A percentile compares a stretch with the other conserved stretches of the same genome.
phyloP scores from a whole-genome alignment of 371 early-diverging fungal species.

The Lichtheimia ramosa region DNA sequence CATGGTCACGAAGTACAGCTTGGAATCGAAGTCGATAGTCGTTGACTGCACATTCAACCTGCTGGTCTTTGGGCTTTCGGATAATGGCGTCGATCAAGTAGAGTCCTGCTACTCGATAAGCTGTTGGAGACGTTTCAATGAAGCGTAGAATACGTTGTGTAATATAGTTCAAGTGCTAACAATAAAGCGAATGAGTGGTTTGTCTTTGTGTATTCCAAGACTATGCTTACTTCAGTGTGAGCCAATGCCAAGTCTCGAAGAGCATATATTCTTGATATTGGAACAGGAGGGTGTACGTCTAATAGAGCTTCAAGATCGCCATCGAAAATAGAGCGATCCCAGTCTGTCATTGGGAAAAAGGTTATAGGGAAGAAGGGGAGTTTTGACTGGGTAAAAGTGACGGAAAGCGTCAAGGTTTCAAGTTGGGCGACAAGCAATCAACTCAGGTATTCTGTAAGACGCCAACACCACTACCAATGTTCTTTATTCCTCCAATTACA shows the following conservation, averaged over 20 bases:
- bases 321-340: slow-evolving; percentile 56
- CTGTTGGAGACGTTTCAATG: slow-evolving; percentile 52
- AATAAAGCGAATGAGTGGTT: neutral
- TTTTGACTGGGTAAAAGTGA: too few species aligned
- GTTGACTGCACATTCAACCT: slow-evolving; percentile 10
- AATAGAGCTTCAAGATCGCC: slow-evolving; percentile 51
- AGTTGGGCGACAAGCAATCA: too few species aligned
- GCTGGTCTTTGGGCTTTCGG: slow-evolving; percentile 25
- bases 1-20: slow-evolving; percentile 29
- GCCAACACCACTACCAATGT: too few species aligned
- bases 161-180: slow-evolving; percentile 53
- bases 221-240: slow-evolving; percentile 48
- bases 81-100: slow-evolving; percentile 67
- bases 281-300: slow-evolving; percentile 54
- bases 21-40: slow-evolving; percentile 40
- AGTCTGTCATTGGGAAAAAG: neutral
- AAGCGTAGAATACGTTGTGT: slow-evolving; percentile 52
- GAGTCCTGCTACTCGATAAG: slow-evolving; percentile 61
- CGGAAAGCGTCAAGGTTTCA: too few species aligned
- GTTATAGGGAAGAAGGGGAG: too few species aligned
- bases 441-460: too few species aligned
- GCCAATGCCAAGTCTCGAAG: slow-evolving; percentile 51
- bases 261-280: slow-evolving; percentile 58
- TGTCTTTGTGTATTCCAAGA: neutral
- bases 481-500: too few species aligned